Evolutionary conservation across 345 rosid species (phyloP), one percentile per base, ranked within the genome.

Genomic region (Anacardium occidentale): DNA sequence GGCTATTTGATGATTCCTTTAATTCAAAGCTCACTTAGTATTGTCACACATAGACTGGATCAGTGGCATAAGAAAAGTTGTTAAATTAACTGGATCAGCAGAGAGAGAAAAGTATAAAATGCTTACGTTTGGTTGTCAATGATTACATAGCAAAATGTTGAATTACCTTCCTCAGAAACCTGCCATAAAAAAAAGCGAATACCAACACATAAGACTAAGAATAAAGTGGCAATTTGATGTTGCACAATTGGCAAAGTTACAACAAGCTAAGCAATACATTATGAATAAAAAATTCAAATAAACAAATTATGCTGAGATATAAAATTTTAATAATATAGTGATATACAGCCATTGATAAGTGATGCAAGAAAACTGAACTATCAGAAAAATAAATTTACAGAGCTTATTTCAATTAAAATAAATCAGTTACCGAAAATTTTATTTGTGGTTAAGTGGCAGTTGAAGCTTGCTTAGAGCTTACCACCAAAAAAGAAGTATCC

Each of bases 71-170:
- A 10, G 70, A 25, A 29, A 48, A 3, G 42, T 32, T 47, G 14
- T 52, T 59, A 14, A 13, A 48, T 40, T 47, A 70, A 26, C 42
- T 37, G 42, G 42, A 37, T 37, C 42, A 37, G 42, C 42, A 37
- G 42, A 37, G 42, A 37, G 42, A 37, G 9, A 8, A 21, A 68
- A 63, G 1, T 25, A 47, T 37, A 58, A n/a, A 55, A 53, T 29
- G 10, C 97, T 86, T 78, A 94, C 98, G 87, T 88, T 79, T 91
- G 81, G 67, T 76, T 81, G 73, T 94, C 98, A 56, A 92, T 90
- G 0, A 94, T 88, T 71, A 94, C 59, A 82, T 92, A 94, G 9
- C 97, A 85, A 82, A 92, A 94, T 1, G 98, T 87, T 52, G 97
- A 90, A 73, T 83, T 88, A 55, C 98, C 98, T 66, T 75, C 87